A percentile compares a stretch with the other conserved stretches of the same genome.
phyloP scores from a whole-genome alignment of 2,329 filamentous ascomycete species.

The Ophiognomonia clavigignenti-juglandacearum region DNA sequence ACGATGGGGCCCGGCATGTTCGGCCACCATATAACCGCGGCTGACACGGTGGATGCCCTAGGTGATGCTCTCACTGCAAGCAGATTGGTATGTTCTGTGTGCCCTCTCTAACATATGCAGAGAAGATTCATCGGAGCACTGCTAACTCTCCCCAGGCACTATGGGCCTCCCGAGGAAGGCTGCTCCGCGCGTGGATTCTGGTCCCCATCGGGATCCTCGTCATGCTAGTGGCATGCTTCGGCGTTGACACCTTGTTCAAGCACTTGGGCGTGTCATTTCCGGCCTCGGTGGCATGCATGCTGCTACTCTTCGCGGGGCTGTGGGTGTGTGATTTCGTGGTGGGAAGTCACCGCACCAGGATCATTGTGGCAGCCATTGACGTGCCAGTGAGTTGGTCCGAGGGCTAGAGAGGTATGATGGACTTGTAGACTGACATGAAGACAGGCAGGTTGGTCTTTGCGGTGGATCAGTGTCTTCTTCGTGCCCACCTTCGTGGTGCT shows the following conservation, averaged over 20 bases:
- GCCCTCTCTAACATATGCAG: no score
- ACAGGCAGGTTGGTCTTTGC: conserved; percentile 51
- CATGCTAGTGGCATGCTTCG: conserved; percentile 38
- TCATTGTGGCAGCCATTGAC: conserved; percentile 45
- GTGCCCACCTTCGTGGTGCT: conserved; percentile 55
- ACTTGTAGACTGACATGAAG: neutral
- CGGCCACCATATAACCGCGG: no score
- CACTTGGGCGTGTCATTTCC: conserved; percentile 50
- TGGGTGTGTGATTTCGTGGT: conserved; percentile 41
- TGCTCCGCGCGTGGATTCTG: conserved; percentile 41
- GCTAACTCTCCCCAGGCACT: conserved; percentile 9
- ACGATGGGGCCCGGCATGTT: no score
- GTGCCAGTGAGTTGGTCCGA: conserved; percentile 38
- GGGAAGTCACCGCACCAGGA: conserved; percentile 43
- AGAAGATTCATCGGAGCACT: rapidly evolving
- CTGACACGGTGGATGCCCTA: no score
- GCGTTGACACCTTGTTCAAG: conserved; percentile 36
- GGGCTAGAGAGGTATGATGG: neutral
- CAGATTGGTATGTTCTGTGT: conserved; percentile 3
- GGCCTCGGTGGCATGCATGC: conserved; percentile 53
- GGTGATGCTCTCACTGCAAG: neutral
- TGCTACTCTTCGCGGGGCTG: conserved; percentile 47
- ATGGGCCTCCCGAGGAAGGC: conserved; percentile 10
- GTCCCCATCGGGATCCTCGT: conserved; percentile 40
- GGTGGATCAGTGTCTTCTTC: conserved; percentile 56